Evolutionary conservation across 2,329 filamentous ascomycete species (phyloP).

Genomic region (Dothideomycetes sp.): DNA sequence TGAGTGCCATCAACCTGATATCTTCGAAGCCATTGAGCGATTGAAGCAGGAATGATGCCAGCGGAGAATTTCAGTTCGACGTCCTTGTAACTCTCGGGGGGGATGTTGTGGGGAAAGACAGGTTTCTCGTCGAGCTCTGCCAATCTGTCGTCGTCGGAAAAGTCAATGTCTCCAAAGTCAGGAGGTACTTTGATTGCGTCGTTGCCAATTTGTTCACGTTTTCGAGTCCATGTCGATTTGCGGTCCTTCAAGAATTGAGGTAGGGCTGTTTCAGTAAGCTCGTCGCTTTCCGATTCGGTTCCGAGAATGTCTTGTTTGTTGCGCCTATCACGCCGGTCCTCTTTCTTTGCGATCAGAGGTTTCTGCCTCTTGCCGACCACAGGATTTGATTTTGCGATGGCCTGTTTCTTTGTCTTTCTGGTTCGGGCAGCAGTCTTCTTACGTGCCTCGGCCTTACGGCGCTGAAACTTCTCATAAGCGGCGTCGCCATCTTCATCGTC

Average conservation of each 20-base stretch:
- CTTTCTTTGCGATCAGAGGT: conserved; percentile 14
- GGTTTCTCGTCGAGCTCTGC: conserved; percentile 61
- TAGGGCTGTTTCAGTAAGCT: conserved; percentile 49
- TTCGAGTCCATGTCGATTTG: conserved; percentile 58
- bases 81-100: conserved; percentile 63
- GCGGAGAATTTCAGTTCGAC: conserved; percentile 65
- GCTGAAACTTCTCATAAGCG: conserved; percentile 56
- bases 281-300: conserved; percentile 40
- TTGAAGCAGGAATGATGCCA: conserved; percentile 75
- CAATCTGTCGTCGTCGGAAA: conserved; percentile 60
- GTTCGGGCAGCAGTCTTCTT: conserved; percentile 43
- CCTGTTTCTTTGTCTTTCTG: conserved; percentile 38
- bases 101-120: conserved; percentile 53
- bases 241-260: conserved; percentile 66
- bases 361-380: conserved; percentile 29
- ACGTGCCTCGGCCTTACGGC: conserved; percentile 45
- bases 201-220: conserved; percentile 50
- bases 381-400: conserved; percentile 33
- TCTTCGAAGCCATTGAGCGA: conserved; percentile 83
- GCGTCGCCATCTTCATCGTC: conserved; percentile 49
- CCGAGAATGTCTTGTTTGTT: conserved; percentile 20
- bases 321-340: not conserved
- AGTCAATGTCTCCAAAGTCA: conserved; percentile 63
- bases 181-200: conserved; percentile 70
- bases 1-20: conserved; percentile 81